These are phyloP conservation scores for Beauveria bassiana DNA, from an alignment of 2,329 filamentous ascomycete species.

Conservation along the genomic window DNA sequence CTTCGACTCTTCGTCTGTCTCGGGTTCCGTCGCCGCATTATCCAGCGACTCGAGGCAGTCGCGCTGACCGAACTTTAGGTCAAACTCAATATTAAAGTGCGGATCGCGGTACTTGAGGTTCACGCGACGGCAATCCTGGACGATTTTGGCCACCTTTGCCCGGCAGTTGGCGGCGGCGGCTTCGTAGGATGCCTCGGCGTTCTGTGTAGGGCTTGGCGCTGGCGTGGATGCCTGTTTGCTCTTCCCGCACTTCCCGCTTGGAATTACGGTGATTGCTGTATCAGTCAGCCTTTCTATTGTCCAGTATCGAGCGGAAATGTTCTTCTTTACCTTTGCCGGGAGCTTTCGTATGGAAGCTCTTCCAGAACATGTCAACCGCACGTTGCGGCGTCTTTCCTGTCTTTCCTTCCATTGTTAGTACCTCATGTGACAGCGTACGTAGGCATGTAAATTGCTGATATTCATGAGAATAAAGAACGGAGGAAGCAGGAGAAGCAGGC, in stretches of 20 bases:
- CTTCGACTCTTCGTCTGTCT: neutral
- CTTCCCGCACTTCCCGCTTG: neutral
- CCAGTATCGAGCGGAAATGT: neutral
- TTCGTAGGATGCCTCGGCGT: slow-evolving; percentile 55
- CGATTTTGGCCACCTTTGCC: slow-evolving; percentile 54
- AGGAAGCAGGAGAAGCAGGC: no score
- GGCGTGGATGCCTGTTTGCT: slow-evolving; percentile 40
- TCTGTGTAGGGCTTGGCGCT: slow-evolving; percentile 32
- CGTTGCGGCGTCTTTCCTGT: slow-evolving; percentile 3
- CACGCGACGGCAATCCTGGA: slow-evolving; percentile 59
- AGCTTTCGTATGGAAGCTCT: slow-evolving; percentile 9
- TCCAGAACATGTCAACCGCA: slow-evolving; percentile 6
- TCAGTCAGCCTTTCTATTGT: neutral
- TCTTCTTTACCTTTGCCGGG: slow-evolving; percentile 4
- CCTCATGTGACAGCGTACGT: no score
- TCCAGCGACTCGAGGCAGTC: slow-evolving; percentile 42
- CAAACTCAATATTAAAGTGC: slow-evolving; percentile 78
- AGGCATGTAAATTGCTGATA: no score
- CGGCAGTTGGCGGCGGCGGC: slow-evolving; percentile 63
- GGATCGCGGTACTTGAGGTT: slow-evolving; percentile 83
- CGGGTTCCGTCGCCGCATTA: slow-evolving; percentile 21
- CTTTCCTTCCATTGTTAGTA: neutral
- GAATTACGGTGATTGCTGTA: slow-evolving; percentile 1
- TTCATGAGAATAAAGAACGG: no score
- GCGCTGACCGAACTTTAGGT: slow-evolving; percentile 53